Evolutionary conservation across 1,284 basidiomycete species (phyloP).

Genomic region (Leucoagaricus sp.): DNA sequence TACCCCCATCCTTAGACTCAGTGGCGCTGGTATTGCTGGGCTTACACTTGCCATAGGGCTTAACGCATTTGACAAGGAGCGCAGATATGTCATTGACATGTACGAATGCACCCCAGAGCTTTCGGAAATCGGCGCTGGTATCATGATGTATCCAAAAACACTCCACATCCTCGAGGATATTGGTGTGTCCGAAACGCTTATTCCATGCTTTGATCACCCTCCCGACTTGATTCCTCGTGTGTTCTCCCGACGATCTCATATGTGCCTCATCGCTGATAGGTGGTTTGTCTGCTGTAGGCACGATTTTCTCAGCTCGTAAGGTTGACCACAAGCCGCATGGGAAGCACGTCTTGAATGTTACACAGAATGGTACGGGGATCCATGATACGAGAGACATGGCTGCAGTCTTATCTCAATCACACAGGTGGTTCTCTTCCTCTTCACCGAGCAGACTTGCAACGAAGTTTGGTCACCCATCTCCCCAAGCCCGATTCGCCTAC

Average conservation of each 20-base stretch:
- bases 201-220: constrained; percentile 13
- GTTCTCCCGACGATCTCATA: no score
- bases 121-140: constrained; percentile 27
- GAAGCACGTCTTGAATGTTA: constrained; percentile 1
- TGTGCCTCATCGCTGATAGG: no score
- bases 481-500: not conserved
- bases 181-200: constrained; percentile 22
- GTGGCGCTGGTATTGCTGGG: constrained; percentile 28
- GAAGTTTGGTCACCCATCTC: constrained; percentile 13
- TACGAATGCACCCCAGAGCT: constrained; percentile 25
- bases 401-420: not conserved
- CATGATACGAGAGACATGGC: not conserved
- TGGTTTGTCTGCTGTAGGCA: not conserved
- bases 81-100: constrained; percentile 22
- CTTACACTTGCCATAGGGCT: constrained; percentile 23
- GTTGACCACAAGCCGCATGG: constrained; percentile 10
- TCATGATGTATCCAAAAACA: constrained; percentile 26
- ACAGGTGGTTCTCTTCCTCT: constrained; percentile 18
- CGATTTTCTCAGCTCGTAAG: constrained; percentile 7
- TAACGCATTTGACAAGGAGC: constrained; percentile 20
- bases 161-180: constrained; percentile 25
- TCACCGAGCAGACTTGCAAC: constrained; percentile 19
- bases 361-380: constrained; percentile 2
- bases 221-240: constrained; percentile 9
- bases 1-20: constrained; percentile 6